These are phyloP conservation scores for Syncephalastrum sp. DNA, from an alignment of 371 early-diverging fungal species.

Conservation along the genomic window DNA sequence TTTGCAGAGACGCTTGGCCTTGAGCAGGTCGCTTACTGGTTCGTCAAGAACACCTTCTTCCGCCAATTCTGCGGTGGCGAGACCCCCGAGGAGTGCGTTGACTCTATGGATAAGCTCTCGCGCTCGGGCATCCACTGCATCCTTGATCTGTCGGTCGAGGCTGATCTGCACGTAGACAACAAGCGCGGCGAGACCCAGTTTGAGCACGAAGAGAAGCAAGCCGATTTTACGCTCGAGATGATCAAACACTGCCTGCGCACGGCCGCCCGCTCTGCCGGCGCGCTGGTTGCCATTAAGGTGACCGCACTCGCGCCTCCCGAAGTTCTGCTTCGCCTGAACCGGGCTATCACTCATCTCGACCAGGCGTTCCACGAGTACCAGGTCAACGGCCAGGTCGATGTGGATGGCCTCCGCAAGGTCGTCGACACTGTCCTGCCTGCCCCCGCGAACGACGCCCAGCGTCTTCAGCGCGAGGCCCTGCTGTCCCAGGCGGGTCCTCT, in stretches of 20 bases:
- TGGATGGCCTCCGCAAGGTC: conserved; percentile 29
- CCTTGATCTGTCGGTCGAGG: conserved; percentile 88
- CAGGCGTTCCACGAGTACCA: conserved; percentile 44
- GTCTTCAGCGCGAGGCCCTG: conserved; percentile 47
- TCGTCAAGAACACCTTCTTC: conserved; percentile 86
- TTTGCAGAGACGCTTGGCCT: conserved; percentile 61
- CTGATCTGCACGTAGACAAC: conserved; percentile 67
- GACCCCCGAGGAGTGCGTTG: conserved; percentile 78
- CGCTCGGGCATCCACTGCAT: conserved; percentile 79
- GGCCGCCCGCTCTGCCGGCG: conserved; percentile 57
- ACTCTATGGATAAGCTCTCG: conserved; percentile 76
- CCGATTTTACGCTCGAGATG: conserved; percentile 65
- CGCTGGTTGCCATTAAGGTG: conserved; percentile 82
- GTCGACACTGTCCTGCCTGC: conserved; percentile 36
- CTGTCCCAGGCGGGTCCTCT: conserved; percentile 35
- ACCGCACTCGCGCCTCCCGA: conserved; percentile 80
- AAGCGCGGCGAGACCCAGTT: conserved; percentile 22
- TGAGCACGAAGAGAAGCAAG: conserved; percentile 40
- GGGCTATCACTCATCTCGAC: conserved; percentile 31
- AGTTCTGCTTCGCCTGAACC: conserved; percentile 67
- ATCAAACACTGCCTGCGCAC: conserved; percentile 68
- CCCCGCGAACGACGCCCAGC: conserved; percentile 26
- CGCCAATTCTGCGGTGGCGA: conserved; percentile 95
- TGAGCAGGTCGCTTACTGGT: conserved; percentile 57
- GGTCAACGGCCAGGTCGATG: conserved; percentile 44